Conservation (phyloP, 306 rosid genomes). For the Datisca glomerata region DNA sequence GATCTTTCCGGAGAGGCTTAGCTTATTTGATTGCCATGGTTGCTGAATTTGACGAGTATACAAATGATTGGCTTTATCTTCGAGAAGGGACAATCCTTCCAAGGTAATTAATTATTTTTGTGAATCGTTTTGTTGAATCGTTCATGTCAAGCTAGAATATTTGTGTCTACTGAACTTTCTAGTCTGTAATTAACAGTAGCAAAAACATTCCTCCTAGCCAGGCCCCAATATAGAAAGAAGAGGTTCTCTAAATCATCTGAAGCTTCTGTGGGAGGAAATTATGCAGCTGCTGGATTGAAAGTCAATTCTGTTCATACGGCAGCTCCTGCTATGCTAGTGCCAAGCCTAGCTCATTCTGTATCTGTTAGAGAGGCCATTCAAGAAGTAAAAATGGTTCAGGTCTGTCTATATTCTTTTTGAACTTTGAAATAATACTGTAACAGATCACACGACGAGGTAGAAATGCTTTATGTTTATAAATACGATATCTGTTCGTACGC, state of each 20-base stretch:
- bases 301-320: constrained; percentile 27
- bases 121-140: neutral
- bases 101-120: constrained; percentile 36
- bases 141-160: neutral
- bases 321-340: constrained; percentile 76
- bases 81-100: constrained; percentile 72
- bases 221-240: constrained; percentile 77
- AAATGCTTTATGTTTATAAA: too few species aligned
- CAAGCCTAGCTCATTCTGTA: constrained; percentile 48
- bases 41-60: constrained; percentile 83
- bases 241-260: constrained; percentile 34
- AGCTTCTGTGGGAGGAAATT: constrained; percentile 33
- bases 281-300: constrained; percentile 17
- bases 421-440: too few species aligned
- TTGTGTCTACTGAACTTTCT: too few species aligned
- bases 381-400: constrained; percentile 88
- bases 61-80: constrained; percentile 86
- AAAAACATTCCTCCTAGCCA: too few species aligned
- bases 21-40: constrained; percentile 78
- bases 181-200: too few species aligned
- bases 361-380: constrained; percentile 70
- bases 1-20: constrained; percentile 60
- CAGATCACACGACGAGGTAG: too few species aligned
- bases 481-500: too few species aligned
- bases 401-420: constrained; percentile 6